Evolutionary conservation across 2,329 filamentous ascomycete genomes (phyloP), one percentile per base, ranked within the genome.

Genomic region (Bipolaris zeicola): DNA sequence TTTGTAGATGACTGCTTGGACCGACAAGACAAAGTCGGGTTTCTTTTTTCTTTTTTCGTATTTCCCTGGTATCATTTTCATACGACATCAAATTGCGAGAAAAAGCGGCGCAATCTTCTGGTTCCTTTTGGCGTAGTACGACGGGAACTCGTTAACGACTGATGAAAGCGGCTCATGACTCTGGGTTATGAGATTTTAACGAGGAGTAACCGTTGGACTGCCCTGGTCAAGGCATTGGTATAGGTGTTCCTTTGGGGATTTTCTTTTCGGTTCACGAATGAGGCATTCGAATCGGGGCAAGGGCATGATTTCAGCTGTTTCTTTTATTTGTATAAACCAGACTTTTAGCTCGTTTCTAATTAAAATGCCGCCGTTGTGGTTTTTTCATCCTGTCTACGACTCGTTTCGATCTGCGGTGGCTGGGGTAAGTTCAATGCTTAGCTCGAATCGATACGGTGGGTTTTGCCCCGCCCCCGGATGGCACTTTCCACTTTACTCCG

Each of bases 101-200:
- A 14, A 18, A 28, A 42, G 28, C 18, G 43, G 43, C 43, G 31
- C 28, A 22, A n/a, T 34, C 18, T 46, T 22, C 31, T 18, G 31
- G 31, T 45, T 46, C 8, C 43, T 46, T 46, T 34, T 34, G 28
- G 28, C 28, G 28, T 31, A 31, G 28, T 48, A 31, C 34, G 34
- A 48, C 22, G 28, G 28, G 22, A 44, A 31, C 41, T 44, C 41
- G 24, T 44, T 31, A 31, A 48, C 34, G 45, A 48, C 34, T 48
- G 18, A 48, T 37, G 34, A 48, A 38, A 26, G 45, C 45, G 45
- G 22, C 34, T 51, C 41, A 42, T 42, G 37, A 41, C 38, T 42
- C 10, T 51, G 20, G 20, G 22, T 37, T 42, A 14, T 50, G 28
- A 14, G 31, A 28, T 20, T 43, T 43, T 13, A 43, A 24, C 18